Evolutionary conservation across 306 rosid genomes (phyloP), one percentile per base, ranked within the genome.

Genomic region (Lathyrus sativus): DNA sequence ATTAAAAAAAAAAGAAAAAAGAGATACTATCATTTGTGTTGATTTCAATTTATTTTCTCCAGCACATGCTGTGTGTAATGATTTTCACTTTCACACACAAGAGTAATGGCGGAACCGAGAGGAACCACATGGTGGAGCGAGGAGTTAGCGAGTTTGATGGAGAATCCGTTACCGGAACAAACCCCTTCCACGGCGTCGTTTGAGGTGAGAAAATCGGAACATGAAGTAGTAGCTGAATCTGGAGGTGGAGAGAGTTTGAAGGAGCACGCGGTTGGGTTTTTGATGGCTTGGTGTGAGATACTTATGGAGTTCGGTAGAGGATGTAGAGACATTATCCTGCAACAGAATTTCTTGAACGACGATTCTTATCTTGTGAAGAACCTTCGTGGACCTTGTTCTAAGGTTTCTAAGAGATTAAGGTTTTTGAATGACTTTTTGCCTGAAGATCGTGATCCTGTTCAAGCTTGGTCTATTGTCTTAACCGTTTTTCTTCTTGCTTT

Each of bases 381-480:
- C 78, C 74, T 90, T 3, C 33, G 44, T 35, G 89, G 84, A 68
- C 97, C 99, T 42, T 90, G 83, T 45, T 80, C 83, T 4, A 83
- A 80, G 67, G 85, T 86, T 50, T 78, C 85, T 6, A 86, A 76
- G 26, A 84, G 93, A 62, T 80, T 93, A 79, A 81, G 87, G 1
- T 93, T 77, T 79, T 57, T 93, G 76, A 86, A 93, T 42, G 96
- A 90, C 55, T 86, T 75, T 55, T 80, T 90, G 85, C 99, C 99
- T 7, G 99, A 93, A 77, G 97, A 93, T 88, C 97, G 97, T 31
- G 95, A 93, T 78, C 99, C 99, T 19, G 65, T 84, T 75, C 91
- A 85, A 29, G 88, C 99, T 9, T 93, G 99, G 97, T 81, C 89
- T 11, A 84, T 93, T 55, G 83, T 93, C 3, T 65, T 93, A 77